Percentiles rank a stretch among this genome's conserved stretches.
phyloP scores from a whole-genome alignment of 768 basidiomycete species.

The Hemileccinum impolitum region DNA sequence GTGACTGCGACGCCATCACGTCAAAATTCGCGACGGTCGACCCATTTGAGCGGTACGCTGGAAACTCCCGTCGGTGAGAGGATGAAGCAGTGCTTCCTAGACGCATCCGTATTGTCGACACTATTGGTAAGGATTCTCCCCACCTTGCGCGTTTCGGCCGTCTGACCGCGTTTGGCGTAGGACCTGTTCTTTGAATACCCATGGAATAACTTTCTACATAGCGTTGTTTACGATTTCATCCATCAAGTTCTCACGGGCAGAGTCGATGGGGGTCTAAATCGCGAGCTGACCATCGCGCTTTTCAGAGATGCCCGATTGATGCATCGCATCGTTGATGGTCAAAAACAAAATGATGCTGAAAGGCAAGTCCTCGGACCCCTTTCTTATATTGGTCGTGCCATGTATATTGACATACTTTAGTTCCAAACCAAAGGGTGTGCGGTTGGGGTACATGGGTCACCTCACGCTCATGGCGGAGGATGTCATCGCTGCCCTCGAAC shows the following conservation, averaged over 20 bases:
- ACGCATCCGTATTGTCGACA: slow-evolving; percentile 68
- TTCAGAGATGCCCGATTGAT: slow-evolving; percentile 86
- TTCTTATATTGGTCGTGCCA: neutral
- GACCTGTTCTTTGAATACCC: slow-evolving; percentile 95
- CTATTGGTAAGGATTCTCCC: slow-evolving; percentile 59
- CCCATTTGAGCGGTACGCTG: slow-evolving; percentile 29
- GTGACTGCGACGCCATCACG: slow-evolving; percentile 47
- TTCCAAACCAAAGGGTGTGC: slow-evolving; percentile 68
- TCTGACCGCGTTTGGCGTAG: slow-evolving; percentile 36
- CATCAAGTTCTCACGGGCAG: slow-evolving; percentile 93
- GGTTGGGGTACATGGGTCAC: slow-evolving; percentile 96
- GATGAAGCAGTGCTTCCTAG: slow-evolving; percentile 75
- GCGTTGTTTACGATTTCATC: slow-evolving; percentile 91
- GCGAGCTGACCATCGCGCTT: slow-evolving; percentile 76
- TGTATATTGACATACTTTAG: slow-evolving; percentile 33
- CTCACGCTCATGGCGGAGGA: slow-evolving; percentile 94
- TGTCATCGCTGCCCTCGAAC: slow-evolving; percentile 82
- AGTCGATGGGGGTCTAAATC: slow-evolving; percentile 77
- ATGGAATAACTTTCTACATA: slow-evolving; percentile 97
- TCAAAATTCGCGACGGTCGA: slow-evolving; percentile 50
- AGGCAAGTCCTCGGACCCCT: slow-evolving; percentile 46
- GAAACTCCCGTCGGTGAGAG: slow-evolving; percentile 68
- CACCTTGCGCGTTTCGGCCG: neutral
- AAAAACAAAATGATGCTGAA: slow-evolving; percentile 73
- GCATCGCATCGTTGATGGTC: slow-evolving; percentile 83